Conservation (phyloP, 2,329 filamentous ascomycete genomes). For the Penicillium sp. region DNA sequence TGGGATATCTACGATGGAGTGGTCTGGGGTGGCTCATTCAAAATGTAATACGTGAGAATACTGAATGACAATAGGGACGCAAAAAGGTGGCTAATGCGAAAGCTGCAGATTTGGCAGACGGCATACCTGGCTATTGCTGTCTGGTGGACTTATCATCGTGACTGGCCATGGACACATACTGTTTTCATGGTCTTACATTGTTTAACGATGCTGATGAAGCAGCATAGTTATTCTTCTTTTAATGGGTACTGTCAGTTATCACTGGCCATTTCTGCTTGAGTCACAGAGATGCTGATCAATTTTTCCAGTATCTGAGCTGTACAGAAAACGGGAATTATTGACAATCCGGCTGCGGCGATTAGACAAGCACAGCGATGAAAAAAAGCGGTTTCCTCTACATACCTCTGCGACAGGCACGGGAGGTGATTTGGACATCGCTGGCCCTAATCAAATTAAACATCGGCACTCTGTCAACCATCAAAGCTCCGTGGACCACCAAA, state of each 20-base stretch:
- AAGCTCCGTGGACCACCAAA: conserved; percentile 1
- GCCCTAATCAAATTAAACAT: conserved; percentile 39
- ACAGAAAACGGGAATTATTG: conserved; percentile 49
- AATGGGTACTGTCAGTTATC: conserved; percentile 62
- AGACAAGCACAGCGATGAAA: conserved; percentile 2
- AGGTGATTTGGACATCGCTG: conserved; percentile 5
- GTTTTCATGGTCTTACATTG: conserved; percentile 71
- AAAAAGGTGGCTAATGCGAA: neutral
- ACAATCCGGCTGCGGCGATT: conserved; percentile 9
- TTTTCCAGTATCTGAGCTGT: conserved; percentile 55
- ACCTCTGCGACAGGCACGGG: neutral
- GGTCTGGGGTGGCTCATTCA: conserved; percentile 71
- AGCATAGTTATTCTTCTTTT: conserved; percentile 70
- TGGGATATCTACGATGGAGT: conserved; percentile 67
- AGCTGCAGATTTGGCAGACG: conserved; percentile 64
- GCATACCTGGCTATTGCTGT: conserved; percentile 63
- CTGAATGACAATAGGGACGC: neutral
- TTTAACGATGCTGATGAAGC: conserved; percentile 79
- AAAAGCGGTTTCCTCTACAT: neutral
- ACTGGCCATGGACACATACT: conserved; percentile 83
- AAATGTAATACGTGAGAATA: conserved; percentile 49
- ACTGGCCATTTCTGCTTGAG: neutral
- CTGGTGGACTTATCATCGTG: conserved; percentile 65
- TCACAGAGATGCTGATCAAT: neutral
- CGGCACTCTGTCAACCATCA: conserved; percentile 33